Base-by-base conservation (phyloP, 352 stramenopile species). In the Plasmopara muralis region DNA sequence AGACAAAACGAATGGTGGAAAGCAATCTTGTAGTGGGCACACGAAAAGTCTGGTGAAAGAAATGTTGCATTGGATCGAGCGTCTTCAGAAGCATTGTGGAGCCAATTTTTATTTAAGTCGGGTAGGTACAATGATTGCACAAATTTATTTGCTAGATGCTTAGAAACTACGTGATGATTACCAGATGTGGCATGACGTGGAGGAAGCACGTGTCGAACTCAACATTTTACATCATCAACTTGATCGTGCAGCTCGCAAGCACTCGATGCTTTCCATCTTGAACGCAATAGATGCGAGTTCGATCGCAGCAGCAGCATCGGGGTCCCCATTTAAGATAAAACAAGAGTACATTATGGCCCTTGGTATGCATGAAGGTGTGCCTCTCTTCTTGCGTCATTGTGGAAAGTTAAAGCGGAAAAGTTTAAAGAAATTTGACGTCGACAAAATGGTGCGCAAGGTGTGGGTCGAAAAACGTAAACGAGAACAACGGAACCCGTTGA, bases 41-140 rank as follows among this genome's bases (percentile, higher is more conserved):
- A 85, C 74, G 0, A 73, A 80, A 31, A 55, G 59, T 3, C 62
- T 91, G 0, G 77, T 91, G 0, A 80, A 77, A 38, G 80, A 89
- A 49, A 83, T 91, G 59, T 25, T 87, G 9, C 71, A 86, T 47
- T 91, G 80, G 77, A 85, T 91, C 25, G 77, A 89, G 41, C 75
- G 75, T 1, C 68, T 91, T 6, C 80, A 91, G 37, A 87, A 87
- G 44, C 77, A 89, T 51, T 89, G 77, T 38, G 77, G 75, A 10
- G 77, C 89, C 1, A 91, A 85, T 50, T 58, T 91, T 1, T 71
- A 89, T 38, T 59, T 91, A 2, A 87, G 71, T 60, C 69, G 74
- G n/a, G 80, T 91, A 59, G 6, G 62, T 59, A 8, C 3, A 18
- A 48, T 18, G 10, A n/a, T 47, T 7, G 18, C 20, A 25, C 3